Base-by-base conservation (phyloP, 768 basidiomycete species). In the Amanita phalloides region DNA sequence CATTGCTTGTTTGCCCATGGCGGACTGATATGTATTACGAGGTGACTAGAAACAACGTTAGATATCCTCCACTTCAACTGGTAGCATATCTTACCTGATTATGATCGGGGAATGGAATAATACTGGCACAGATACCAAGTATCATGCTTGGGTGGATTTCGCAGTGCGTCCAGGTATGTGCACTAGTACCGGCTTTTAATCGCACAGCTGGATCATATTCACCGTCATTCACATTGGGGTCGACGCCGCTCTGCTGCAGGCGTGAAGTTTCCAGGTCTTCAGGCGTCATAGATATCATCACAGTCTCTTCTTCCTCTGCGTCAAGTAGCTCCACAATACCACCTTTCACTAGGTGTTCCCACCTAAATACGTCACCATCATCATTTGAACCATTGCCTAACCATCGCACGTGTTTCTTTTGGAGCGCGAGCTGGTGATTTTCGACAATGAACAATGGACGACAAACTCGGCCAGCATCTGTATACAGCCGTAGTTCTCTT, bases 1-100 rank as follows among this genome's bases (percentile, higher is more conserved):
- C 95, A 99, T 99, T 9, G 95, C 95, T 81, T 99, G 95, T 72
- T 99, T 99, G 60, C 96, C 96, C 95, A 99, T 99, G 48, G 95
- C 95, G 42, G 95, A 98, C 71, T 99, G 95, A 63, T 99, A 99
- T 3, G 95, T 99, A 64, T 99, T 99, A 82, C 95, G 96, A 58
- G 95, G 95, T 54, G 95, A 99, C 90, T 98, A 56, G 33, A 8
- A 30, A 49, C 28, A 36, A 32, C 46, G 7, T 51, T 23, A 53
- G 26, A 37, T 23, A 49, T 44, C 45, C 43, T 23, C 28, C 23
- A 3, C 35, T 23, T 45, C 35, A 35, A 11, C 14, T 13, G 26
- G 11, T 8, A 55, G 47, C 30, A 26, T 26, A 39, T 68, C 82
- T 55, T 63, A 90, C 92, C 76, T 96, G 95, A 61, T 99, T 99